phyloP scores from a whole-genome alignment of 495 filamentous ascomycete species.

The Margaritispora aquatica region DNA sequence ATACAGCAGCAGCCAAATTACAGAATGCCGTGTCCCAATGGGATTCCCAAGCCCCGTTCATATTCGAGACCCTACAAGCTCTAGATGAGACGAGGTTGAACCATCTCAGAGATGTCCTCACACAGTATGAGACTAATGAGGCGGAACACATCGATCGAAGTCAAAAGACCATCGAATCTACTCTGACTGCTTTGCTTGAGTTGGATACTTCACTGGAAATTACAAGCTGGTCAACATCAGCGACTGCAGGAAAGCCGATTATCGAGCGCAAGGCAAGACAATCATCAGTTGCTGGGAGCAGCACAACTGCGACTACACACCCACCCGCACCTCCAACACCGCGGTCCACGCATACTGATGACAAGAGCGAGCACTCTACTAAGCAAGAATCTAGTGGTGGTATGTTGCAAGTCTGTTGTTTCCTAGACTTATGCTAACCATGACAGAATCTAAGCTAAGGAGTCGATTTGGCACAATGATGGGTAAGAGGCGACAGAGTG shows the following conservation, averaged over 20 bases:
- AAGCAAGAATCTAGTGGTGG: conserved; percentile 13
- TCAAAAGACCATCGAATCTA: conserved; percentile 70
- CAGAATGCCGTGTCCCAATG: conserved; percentile 78
- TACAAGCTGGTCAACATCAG: conserved; percentile 64
- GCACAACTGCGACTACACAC: conserved; percentile 21
- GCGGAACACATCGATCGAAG: conserved; percentile 78
- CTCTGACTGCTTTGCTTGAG: conserved; percentile 79
- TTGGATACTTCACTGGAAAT: conserved; percentile 87
- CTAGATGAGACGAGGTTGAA: conserved; percentile 86
- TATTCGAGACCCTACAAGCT: conserved; percentile 91
- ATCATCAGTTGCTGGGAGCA: conserved; percentile 30
- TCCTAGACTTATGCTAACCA: background rate
- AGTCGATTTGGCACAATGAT: conserved; percentile 73
- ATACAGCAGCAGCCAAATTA: conserved; percentile 64
- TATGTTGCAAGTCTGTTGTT: conserved; percentile 10
- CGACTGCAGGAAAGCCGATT: conserved; percentile 40
- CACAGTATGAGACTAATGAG: conserved; percentile 89
- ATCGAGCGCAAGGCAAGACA: conserved; percentile 18
- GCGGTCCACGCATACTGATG: conserved; percentile 38
- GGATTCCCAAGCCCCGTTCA: conserved; percentile 92
- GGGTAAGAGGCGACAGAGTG: conserved; percentile 54
- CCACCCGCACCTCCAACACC: conserved; percentile 33
- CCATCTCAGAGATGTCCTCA: conserved; percentile 86
- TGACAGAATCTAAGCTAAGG: conserved; percentile 47
- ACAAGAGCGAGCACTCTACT: conserved; percentile 56